These are phyloP conservation scores for Trichomonas vaginalis DNA, from an alignment of 208 protist species.

Conservation along the genomic window DNA sequence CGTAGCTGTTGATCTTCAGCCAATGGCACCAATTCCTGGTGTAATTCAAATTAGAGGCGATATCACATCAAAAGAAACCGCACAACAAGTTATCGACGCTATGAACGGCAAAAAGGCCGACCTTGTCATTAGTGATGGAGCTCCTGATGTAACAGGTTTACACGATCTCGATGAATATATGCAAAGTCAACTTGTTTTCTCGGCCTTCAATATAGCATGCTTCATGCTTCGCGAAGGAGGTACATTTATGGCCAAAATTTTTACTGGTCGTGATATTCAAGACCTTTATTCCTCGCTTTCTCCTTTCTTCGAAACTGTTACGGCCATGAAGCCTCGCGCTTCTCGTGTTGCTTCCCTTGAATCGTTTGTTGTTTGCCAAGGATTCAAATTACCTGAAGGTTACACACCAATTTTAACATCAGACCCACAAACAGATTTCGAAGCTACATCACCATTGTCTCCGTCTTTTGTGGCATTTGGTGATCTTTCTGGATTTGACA, in stretches of 20 bases:
- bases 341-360: not conserved
- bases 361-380: slow-evolving; percentile 10
- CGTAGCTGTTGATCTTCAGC: slow-evolving; percentile 74
- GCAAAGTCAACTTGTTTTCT: slow-evolving; percentile 84
- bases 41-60: slow-evolving; percentile 60
- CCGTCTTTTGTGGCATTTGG: slow-evolving; percentile 13
- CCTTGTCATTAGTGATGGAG: slow-evolving; percentile 92
- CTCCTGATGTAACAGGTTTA: slow-evolving; percentile 89
- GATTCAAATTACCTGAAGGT: not conserved
- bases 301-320: not conserved
- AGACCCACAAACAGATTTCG: not conserved
- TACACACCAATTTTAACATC: slow-evolving; percentile 1
- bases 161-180: slow-evolving; percentile 94
- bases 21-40: slow-evolving; percentile 77
- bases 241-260: slow-evolving; percentile 82
- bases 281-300: not conserved
- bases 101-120: slow-evolving; percentile 73
- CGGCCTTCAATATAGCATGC: slow-evolving; percentile 87
- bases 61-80: slow-evolving; percentile 65
- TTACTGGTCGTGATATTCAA: slow-evolving; percentile 63
- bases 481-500: slow-evolving; percentile 17
- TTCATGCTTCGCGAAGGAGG: slow-evolving; percentile 61
- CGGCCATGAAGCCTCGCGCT: not conserved
- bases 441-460: not conserved
- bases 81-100: slow-evolving; percentile 61